Percentiles rank a stretch among this genome's conserved stretches.
Evolutionary conservation across 805 yeast species (phyloP).

Genomic region (Saccharomycopsis vini): DNA sequence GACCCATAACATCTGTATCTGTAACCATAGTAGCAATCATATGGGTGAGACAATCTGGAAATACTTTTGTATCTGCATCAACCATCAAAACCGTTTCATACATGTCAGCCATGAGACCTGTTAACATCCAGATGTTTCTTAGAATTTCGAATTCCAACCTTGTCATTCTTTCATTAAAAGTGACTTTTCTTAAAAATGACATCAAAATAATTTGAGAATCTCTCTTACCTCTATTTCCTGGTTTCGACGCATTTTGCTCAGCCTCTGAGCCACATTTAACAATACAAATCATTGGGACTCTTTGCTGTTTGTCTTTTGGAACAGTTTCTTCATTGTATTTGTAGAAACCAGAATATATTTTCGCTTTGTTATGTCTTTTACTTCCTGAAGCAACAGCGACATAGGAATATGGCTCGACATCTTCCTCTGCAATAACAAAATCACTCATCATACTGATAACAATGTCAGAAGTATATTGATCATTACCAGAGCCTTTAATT

Average conservation of each 20-base stretch:
- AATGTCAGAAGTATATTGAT: conserved; percentile 79
- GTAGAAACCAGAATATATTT: conserved; percentile 90
- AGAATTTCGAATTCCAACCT: conserved; percentile 75
- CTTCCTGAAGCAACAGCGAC: conserved; percentile 93
- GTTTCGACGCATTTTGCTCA: conserved; percentile 61
- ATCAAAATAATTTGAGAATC: conserved; percentile 86
- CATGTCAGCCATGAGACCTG: conserved; percentile 76
- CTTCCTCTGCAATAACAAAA: conserved; percentile 58
- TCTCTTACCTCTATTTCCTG: conserved; percentile 95
- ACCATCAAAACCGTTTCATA: conserved; percentile 86
- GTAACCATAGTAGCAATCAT: conserved; percentile 85
- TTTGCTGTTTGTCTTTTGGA: conserved; percentile 72
- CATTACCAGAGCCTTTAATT: conserved; percentile 92
- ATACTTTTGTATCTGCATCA: conserved; percentile 88
- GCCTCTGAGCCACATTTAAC: conserved; percentile 86
- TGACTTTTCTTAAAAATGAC: conserved; percentile 81
- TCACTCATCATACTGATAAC: conserved; percentile 81
- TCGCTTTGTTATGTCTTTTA: conserved; percentile 96
- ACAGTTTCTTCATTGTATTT: conserved; percentile 71
- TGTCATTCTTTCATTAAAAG: conserved; percentile 92
- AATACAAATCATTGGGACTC: conserved; percentile 68
- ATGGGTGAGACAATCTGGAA: conserved; percentile 80
- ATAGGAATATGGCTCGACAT: conserved; percentile 75
- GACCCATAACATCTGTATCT: conserved; percentile 82
- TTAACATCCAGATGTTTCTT: conserved; percentile 66